These are phyloP conservation scores for Monascus purpureus DNA, from an alignment of 495 filamentous ascomycete species.

Conservation along the genomic window DNA sequence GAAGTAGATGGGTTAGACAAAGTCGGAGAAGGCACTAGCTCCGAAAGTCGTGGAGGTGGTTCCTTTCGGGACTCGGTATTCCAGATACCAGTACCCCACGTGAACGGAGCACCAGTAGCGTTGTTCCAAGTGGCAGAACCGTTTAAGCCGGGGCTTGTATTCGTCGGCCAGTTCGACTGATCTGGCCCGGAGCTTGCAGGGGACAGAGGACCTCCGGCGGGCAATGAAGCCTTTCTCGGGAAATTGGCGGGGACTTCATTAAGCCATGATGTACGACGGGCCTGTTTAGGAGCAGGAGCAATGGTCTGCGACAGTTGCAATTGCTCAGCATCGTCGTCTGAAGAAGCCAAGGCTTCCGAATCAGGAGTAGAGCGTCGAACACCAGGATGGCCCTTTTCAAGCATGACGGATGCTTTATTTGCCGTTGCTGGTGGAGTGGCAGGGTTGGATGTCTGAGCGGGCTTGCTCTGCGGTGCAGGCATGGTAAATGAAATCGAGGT, in stretches of 20 bases:
- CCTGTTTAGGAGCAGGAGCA: slow-evolving; percentile 24
- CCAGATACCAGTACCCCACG: slow-evolving; percentile 70
- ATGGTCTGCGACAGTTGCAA: slow-evolving; percentile 18
- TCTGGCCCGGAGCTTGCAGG: slow-evolving; percentile 61
- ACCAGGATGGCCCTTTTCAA: slow-evolving; percentile 55
- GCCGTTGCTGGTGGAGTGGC: slow-evolving; percentile 14
- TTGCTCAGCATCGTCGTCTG: slow-evolving; percentile 71
- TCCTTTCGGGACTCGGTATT: slow-evolving; percentile 61
- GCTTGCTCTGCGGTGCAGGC: slow-evolving; percentile 18
- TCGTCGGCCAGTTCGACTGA: slow-evolving; percentile 49
- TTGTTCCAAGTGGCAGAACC: slow-evolving; percentile 46
- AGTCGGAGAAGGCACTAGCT: slow-evolving; percentile 66
- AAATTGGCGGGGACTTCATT: slow-evolving; percentile 32
- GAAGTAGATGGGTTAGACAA: slow-evolving; percentile 43
- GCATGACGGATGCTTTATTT: slow-evolving; percentile 44
- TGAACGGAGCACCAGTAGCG: slow-evolving; percentile 40
- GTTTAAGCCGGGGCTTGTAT: slow-evolving; percentile 28
- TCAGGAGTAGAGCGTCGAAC: slow-evolving; percentile 75
- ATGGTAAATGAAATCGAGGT: slow-evolving; percentile 15
- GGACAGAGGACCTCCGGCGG: slow-evolving; percentile 45
- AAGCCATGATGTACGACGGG: slow-evolving; percentile 40
- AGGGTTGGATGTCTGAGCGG: slow-evolving; percentile 10
- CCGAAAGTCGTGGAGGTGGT: slow-evolving; percentile 55
- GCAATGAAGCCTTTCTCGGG: slow-evolving; percentile 36
- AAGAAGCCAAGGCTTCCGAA: slow-evolving; percentile 83